Evolutionary conservation across 306 rosid species (phyloP).

Genomic region (Senna tora): DNA sequence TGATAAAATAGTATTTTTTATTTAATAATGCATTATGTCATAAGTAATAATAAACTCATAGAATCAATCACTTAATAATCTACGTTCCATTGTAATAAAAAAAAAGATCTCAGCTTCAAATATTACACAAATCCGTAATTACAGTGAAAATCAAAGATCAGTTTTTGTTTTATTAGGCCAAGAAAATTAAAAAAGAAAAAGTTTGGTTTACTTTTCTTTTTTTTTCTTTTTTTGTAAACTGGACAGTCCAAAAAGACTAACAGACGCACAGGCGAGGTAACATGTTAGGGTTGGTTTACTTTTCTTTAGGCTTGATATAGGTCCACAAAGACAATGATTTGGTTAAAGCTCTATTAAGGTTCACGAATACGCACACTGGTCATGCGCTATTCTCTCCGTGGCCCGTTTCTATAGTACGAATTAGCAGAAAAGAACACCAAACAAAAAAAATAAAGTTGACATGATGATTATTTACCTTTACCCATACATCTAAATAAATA

Average conservation of each 20-base stretch:
- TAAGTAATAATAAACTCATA: too few species aligned
- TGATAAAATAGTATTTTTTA: too few species aligned
- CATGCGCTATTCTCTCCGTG: not conserved
- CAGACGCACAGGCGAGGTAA: too few species aligned
- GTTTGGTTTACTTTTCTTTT: not conserved
- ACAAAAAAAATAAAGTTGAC: not conserved
- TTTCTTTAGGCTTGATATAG: constrained; percentile 17
- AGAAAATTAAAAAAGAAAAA: not conserved
- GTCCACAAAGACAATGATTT: constrained; percentile 17
- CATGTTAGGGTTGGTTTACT: not conserved
- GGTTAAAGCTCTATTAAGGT: constrained; percentile 20
- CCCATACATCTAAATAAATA: not conserved
- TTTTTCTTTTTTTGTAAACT: too few species aligned
- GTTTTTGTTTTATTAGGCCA: not conserved
- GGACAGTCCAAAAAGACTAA: too few species aligned
- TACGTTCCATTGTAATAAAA: too few species aligned
- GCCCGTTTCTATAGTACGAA: constrained; percentile 14
- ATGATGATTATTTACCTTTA: not conserved
- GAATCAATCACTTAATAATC: too few species aligned
- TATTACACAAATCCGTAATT: too few species aligned
- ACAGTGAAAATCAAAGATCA: too few species aligned
- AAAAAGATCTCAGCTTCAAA: too few species aligned
- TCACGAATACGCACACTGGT: constrained; percentile 1
- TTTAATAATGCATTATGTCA: too few species aligned
- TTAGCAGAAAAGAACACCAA: too few species aligned